Evolutionary conservation across 306 rosid species (phyloP).

Genomic region (Gleditsia sinensis): DNA sequence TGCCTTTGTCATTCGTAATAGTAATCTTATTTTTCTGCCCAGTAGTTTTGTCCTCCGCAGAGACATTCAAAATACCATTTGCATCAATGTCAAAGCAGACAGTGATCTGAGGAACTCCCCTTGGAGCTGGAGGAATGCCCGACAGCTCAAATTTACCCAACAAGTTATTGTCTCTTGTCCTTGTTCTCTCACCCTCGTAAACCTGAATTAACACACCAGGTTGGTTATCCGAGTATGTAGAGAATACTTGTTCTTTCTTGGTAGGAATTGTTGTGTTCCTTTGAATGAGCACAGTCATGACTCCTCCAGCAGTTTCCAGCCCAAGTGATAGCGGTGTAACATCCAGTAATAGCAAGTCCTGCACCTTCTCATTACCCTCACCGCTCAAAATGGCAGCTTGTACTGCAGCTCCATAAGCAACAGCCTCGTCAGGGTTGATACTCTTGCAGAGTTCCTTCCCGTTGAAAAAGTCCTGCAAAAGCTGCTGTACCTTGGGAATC

Average conservation of each 20-base stretch:
- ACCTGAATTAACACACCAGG: slow-evolving; percentile 35
- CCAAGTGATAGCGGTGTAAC: slow-evolving; percentile 51
- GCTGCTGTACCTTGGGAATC: slow-evolving; percentile 50
- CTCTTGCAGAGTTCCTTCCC: slow-evolving; percentile 53
- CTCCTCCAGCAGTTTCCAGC: slow-evolving; percentile 43
- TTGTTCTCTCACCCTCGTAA: slow-evolving; percentile 45
- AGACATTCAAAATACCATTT: slow-evolving; percentile 47
- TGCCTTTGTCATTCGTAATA: slow-evolving; percentile 44
- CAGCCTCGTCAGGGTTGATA: slow-evolving; percentile 54
- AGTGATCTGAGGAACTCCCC: background rate
- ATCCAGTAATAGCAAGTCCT: slow-evolving; percentile 42
- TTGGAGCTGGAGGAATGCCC: background rate
- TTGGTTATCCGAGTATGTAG: slow-evolving; percentile 37
- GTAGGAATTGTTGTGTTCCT: slow-evolving; percentile 52
- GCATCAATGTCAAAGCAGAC: slow-evolving; percentile 6
- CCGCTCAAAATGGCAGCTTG: slow-evolving; percentile 49
- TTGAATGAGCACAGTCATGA: slow-evolving; percentile 41
- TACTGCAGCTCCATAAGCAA: slow-evolving; percentile 47
- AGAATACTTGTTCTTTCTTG: background rate
- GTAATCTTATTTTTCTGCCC: slow-evolving; percentile 48
- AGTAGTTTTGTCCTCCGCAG: slow-evolving; percentile 47
- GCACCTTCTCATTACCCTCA: slow-evolving; percentile 46
- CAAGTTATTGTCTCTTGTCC: slow-evolving; percentile 1
- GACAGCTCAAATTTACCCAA: background rate
- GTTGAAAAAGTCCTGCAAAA: slow-evolving; percentile 44